Evolutionary conservation across 768 basidiomycete genomes (phyloP).

Genomic region (Panellus pusillus): DNA sequence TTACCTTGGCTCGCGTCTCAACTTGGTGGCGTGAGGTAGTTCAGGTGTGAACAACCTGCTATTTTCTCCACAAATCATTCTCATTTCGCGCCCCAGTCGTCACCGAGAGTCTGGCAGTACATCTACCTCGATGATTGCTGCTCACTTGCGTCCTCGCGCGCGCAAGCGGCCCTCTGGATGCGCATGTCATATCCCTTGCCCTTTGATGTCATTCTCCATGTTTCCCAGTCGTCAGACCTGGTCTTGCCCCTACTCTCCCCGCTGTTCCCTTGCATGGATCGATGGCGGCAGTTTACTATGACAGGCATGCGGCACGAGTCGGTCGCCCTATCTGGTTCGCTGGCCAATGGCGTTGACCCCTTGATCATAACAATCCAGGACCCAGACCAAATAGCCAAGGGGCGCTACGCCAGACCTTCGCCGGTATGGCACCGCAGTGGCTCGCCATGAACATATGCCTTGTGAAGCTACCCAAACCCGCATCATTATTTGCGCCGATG

Average conservation of each 20-base stretch:
- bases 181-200: constrained; percentile 51
- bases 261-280: constrained; percentile 51
- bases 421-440: constrained; percentile 28
- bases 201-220: constrained; percentile 54
- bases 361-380: constrained; percentile 40
- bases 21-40: constrained; percentile 58
- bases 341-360: constrained; percentile 31
- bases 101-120: constrained; percentile 62
- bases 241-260: constrained; percentile 66
- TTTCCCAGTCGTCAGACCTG: constrained; percentile 43
- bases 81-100: constrained; percentile 29
- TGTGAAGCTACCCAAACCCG: constrained; percentile 48
- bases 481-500: constrained; percentile 42
- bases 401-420: constrained; percentile 32
- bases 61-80: background rate
- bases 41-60: background rate
- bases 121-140: constrained; percentile 50
- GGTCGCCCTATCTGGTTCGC: constrained; percentile 27
- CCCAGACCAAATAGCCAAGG: constrained; percentile 29
- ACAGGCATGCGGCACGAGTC: constrained; percentile 41
- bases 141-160: constrained; percentile 36
- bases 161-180: constrained; percentile 56
- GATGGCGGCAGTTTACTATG: constrained; percentile 58
- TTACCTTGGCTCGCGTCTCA: constrained; percentile 55
- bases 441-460: constrained; percentile 50